These are phyloP conservation scores for Alternaria sp. DNA, from an alignment of 2,329 filamentous ascomycete genomes.

Conservation along the genomic window DNA sequence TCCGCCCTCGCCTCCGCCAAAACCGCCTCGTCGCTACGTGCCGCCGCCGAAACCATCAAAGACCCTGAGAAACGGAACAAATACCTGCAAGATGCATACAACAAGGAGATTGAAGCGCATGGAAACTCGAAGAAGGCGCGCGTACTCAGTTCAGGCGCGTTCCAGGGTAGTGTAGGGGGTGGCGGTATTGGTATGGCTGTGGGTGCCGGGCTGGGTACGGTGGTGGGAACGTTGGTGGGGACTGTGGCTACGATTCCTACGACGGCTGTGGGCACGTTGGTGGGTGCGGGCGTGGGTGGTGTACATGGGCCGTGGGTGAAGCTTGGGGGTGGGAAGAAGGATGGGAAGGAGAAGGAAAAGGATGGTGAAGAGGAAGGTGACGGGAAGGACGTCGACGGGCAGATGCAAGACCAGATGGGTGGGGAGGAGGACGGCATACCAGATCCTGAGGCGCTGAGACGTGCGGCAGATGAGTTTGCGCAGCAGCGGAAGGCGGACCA, in stretches of 20 bases:
- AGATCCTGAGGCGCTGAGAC: slow-evolving; percentile 30
- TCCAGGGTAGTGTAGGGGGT: slow-evolving; percentile 51
- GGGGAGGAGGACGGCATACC: slow-evolving; percentile 30
- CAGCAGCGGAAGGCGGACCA: slow-evolving; percentile 5
- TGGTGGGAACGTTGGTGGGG: slow-evolving; percentile 51
- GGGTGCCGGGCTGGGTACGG: slow-evolving; percentile 50
- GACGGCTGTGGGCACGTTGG: slow-evolving; percentile 49
- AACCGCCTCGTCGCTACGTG: slow-evolving; percentile 36
- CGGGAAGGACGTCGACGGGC: slow-evolving; percentile 6
- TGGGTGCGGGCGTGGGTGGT: slow-evolving; percentile 51
- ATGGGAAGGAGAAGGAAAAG: slow-evolving; percentile 9
- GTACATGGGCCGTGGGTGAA: slow-evolving; percentile 54
- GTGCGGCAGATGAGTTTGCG: slow-evolving; percentile 27
- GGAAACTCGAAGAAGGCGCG: slow-evolving; percentile 45
- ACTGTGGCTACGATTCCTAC: slow-evolving; percentile 50
- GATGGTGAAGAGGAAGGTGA: slow-evolving; percentile 16
- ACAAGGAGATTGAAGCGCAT: slow-evolving; percentile 43
- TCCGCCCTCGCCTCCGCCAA: slow-evolving; percentile 36
- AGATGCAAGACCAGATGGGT: background rate
- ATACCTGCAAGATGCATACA: slow-evolving; percentile 43
- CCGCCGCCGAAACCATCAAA: slow-evolving; percentile 33
- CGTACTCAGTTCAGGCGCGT: slow-evolving; percentile 45
- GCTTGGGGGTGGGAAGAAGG: slow-evolving; percentile 33
- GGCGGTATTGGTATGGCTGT: slow-evolving; percentile 53
- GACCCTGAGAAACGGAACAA: slow-evolving; percentile 45